Base-by-base conservation (phyloP, 148 eudicot genomes). In the Fallopia convolvulus region DNA sequence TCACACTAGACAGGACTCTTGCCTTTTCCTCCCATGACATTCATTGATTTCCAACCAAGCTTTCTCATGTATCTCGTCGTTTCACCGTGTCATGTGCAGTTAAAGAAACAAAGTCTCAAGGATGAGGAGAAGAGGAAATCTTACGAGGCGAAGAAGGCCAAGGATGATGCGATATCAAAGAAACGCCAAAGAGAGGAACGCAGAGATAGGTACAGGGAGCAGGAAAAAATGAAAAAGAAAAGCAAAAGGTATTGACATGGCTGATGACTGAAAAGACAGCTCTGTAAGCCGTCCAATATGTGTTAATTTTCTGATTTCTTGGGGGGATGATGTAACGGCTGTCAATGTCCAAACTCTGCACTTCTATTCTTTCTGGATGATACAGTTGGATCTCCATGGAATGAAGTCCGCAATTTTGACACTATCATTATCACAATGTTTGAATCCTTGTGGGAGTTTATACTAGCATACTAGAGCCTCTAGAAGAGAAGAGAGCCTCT, bases 111-210 rank as follows among this genome's bases (percentile, higher is more conserved):
- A 7, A 89, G 87, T 79, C 84, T 79, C 3, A 88, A 88, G 81
- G 90, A 91, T 11, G 82, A 56, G 26, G 94, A 83, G 75, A 91
- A 89, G 89, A 87, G 83, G 80, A 88, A 88, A 83, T 60, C 17
- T 49, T 78, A 65, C 20, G 88, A 83, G 74, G 82, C 58, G 10
- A 80, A 88, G 81, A 89, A 84, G 72, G 88, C 93, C 30, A 92
- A 95, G 84, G 89, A 89, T 41, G 97, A 90, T 55, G 80, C 72
- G 73, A 13, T 92, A 11, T 82, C 90, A 0, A 91, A 81, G 32
- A 91, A 92, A 77, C 92, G 91, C 5, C 88, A 87, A 76, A 86
- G 94, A 78, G 97, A 92, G 74, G 97, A 95, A 83, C 85, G 97
- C 10, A 84, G 87, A 18, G 94, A 79, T 33, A 89, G 91, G 81